Base-by-base conservation (phyloP, 2,329 filamentous ascomycete species). In the Alternaria panax region DNA sequence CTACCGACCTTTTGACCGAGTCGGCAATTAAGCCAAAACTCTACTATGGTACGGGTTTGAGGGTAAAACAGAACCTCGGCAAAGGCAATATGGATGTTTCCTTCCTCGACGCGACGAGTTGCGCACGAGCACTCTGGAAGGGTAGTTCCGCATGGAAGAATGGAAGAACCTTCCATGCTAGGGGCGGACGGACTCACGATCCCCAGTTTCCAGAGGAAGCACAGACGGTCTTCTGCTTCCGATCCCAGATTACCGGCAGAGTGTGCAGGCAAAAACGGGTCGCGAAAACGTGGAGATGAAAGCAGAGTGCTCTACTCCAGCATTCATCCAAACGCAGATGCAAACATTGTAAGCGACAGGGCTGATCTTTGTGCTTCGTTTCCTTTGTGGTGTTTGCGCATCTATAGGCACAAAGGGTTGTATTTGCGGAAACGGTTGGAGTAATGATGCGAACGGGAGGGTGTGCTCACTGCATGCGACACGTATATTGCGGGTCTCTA, bases 381-480 rank as follows among this genome's bases (percentile, higher is more conserved):
- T 57, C 22, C 24, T n/a, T 53, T 54, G 51, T 47, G 30, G 47
- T 22, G 32, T 52, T 24, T 18, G 43, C 36, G 27, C 41, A 48
- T 18, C 2, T 18, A 36, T 48, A 48, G 28, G 28, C 45, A 48
- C 30, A 48, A 48, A 48, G 45, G 28, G 45, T 20, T 27, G 36
- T 51, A 34, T 22, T 51, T 36, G 47, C 25, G 22, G 43, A 18
- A 36, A 43, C 7, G 30, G 41, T 34, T 45, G 48, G 20, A 50
- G 24, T 34, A n/a, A 51, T 48, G 58, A 54, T 50, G 58, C 62
- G 42, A 61, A 58, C 41, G 58, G 52, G 64, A 66, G 65, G 63
- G 62, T 70, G 64, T 71, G 72, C 72, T 75, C 69, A 75, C 72
- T 67, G 71, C 69, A 71, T 60, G 51, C 62, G 57, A 63, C 55